phyloP scores from a whole-genome alignment of 2,329 filamentous ascomycete species.

The Metarhizium brunneum region DNA sequence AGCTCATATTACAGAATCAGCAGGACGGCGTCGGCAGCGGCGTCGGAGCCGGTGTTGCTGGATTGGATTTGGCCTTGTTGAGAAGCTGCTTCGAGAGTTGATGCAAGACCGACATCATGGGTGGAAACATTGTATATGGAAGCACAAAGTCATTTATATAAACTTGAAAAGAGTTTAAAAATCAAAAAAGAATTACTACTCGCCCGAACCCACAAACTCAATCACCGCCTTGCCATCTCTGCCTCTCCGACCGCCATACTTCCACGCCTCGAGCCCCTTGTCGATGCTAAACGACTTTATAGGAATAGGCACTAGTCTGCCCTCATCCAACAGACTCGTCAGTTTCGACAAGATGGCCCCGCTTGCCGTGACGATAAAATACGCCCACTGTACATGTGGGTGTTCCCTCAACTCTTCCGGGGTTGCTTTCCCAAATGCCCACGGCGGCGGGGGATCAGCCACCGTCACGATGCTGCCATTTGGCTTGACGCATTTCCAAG shows the following conservation, averaged over 20 bases:
- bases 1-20: not conserved
- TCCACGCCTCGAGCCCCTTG: slow-evolving; percentile 18
- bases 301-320: slow-evolving; percentile 10
- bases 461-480: slow-evolving; percentile 24
- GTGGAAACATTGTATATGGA: not conserved
- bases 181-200: not conserved
- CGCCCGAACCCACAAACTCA: slow-evolving; percentile 10
- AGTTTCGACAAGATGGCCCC: slow-evolving; percentile 11
- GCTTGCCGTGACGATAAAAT: slow-evolving; percentile 20
- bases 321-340: slow-evolving; percentile 14
- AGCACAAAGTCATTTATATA: not conserved
- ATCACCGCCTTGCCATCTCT: slow-evolving; percentile 18
- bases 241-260: slow-evolving; percentile 12
- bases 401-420: slow-evolving; percentile 10
- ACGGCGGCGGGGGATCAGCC: slow-evolving; percentile 22
- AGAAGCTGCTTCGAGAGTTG: not conserved
- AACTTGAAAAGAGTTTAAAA: not conserved
- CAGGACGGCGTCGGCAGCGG: not conserved
- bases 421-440: slow-evolving; percentile 17
- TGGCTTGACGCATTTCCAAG: slow-evolving; percentile 20
- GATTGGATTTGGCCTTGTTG: not conserved
- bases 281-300: slow-evolving; percentile 15
- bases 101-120: not conserved
- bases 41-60: not conserved
- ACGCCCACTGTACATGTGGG: slow-evolving; percentile 15